Percentiles rank a stretch among this genome's conserved stretches.
phyloP scores from a whole-genome alignment of 1,284 basidiomycete genomes.

The Boletus sp. region DNA sequence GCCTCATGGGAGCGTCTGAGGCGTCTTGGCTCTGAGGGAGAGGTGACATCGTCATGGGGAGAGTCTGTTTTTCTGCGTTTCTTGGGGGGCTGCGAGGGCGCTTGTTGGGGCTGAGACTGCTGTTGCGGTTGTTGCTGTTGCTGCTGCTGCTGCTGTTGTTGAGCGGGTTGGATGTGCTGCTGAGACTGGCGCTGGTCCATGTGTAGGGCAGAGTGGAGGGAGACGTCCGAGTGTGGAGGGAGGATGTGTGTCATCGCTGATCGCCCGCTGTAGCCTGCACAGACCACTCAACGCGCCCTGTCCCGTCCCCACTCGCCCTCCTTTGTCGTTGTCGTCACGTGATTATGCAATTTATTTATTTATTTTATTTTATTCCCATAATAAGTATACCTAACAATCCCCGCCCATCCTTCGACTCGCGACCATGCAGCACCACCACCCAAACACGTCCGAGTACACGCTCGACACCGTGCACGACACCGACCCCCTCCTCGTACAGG shows the following conservation, averaged over 20 bases:
- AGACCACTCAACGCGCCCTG: constrained; percentile 10
- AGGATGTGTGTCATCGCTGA: constrained; percentile 45
- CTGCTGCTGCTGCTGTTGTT: constrained; percentile 42
- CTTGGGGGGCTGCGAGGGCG: constrained; percentile 46
- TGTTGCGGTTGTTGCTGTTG: constrained; percentile 33
- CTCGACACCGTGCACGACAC: constrained; percentile 41
- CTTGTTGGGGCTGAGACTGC: constrained; percentile 34
- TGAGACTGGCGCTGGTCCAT: constrained; percentile 59
- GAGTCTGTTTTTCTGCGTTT: constrained; percentile 51
- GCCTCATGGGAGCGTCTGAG: constrained; percentile 82
- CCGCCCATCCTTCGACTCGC: neutral
- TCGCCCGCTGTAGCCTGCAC: constrained; percentile 16
- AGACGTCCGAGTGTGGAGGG: constrained; percentile 44
- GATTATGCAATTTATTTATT: constrained; percentile 1
- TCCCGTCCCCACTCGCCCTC: constrained; percentile 10
- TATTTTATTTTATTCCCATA: neutral
- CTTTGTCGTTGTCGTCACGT: constrained; percentile 29
- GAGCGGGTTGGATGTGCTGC: constrained; percentile 23
- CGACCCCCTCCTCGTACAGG: constrained; percentile 25
- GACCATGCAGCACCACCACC: constrained; percentile 27
- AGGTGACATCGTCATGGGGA: constrained; percentile 47
- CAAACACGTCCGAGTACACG: constrained; percentile 60
- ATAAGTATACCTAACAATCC: too few relatives aligned
- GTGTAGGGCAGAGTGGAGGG: constrained; percentile 58
- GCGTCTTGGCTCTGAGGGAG: constrained; percentile 66